A percentile compares a stretch with the other conserved stretches of the same genome.
Conservation (phyloP, 1,139 yeast genomes). For the Schwanniomyces etchellsii region DNA sequence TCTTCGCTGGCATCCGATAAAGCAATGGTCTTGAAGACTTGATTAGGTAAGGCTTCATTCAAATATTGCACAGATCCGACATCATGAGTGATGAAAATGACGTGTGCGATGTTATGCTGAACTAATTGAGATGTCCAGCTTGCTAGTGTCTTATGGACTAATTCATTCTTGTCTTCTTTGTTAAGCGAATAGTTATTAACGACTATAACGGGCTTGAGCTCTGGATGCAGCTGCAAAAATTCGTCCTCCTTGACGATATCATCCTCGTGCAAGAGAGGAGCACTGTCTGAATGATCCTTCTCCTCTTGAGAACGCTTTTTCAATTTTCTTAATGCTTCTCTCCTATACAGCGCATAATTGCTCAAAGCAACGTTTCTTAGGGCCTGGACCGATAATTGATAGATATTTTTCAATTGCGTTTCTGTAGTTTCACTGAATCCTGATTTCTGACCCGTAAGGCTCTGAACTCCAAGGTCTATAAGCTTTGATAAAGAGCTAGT, state of each 20-base stretch:
- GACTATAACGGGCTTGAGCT: conserved; percentile 79
- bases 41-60: conserved; percentile 72
- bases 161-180: conserved; percentile 53
- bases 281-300: conserved; percentile 3
- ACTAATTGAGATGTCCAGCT: conserved; percentile 85
- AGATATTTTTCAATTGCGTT: conserved; percentile 75
- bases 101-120: conserved; percentile 81
- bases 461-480: conserved; percentile 81
- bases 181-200: conserved; percentile 64
- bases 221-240: conserved; percentile 81
- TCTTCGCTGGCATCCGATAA: conserved; percentile 76
- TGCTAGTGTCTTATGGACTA: conserved; percentile 70
- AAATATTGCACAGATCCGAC: conserved; percentile 69
- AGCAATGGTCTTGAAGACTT: conserved; percentile 69
- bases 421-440: conserved; percentile 87
- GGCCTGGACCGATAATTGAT: conserved; percentile 67
- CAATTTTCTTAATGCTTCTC: conserved; percentile 17
- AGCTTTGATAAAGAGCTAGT: conserved; percentile 73
- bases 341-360: conserved; percentile 30
- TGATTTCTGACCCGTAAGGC: conserved; percentile 89
- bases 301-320: conserved; percentile 13
- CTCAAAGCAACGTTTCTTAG: conserved; percentile 59
- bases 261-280: conserved; percentile 3
- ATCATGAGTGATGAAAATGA: conserved; percentile 79
- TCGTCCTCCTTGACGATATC: conserved; percentile 61